Evolutionary conservation across 2,329 filamentous ascomycete genomes (phyloP), one percentile per base, ranked within the genome.

Genomic region (Thielaviopsis cerberus): DNA sequence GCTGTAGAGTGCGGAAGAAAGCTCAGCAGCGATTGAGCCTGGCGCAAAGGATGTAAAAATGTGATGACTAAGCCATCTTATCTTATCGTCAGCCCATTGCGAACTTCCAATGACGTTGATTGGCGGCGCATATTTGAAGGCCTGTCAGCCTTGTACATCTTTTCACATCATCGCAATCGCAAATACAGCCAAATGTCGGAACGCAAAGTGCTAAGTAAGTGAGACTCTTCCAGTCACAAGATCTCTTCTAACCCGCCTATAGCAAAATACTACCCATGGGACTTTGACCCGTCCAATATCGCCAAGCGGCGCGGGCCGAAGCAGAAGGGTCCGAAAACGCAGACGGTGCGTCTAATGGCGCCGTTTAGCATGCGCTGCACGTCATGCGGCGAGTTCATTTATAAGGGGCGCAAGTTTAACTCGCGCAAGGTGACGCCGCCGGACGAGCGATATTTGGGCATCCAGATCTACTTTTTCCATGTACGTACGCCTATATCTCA

Each of bases 351-450:
- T 51, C 76, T 97, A 34, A 96, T 96, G 88, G 71, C 64, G 51
- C 69, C 69, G 0, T 72, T 71, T 57, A 66, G 66, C 1, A 70
- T 71, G 68, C 71, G 72, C 37, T 76, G 74, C 63, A 71, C 70
- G 1, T 70, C 69, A 0, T 78, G 76, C 61, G 75, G 74, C 61
- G 86, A 94, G 71, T 95, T 85, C 73, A 92, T 94, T 66, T 91
- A 94, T 76, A 88, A 88, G 65, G 90, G 90, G 0, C 81, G 90
- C 61, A 97, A 96, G 67, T 97, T 97, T 77, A 97, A 97, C 71
- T 85, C 88, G 2, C 79, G 88, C 37, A 98, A 98, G 67, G 89
- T 96, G 67, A 95, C 86, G 0, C 88, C 88, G 0, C 82, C 81
- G 0, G 86, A 92, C 22, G 86, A 96, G 65, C 86, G 85, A 64